Percentiles rank a stretch among this genome's conserved stretches.
phyloP scores from a whole-genome alignment of 805 yeast genomes.

The Starmerella sirachaensis region DNA sequence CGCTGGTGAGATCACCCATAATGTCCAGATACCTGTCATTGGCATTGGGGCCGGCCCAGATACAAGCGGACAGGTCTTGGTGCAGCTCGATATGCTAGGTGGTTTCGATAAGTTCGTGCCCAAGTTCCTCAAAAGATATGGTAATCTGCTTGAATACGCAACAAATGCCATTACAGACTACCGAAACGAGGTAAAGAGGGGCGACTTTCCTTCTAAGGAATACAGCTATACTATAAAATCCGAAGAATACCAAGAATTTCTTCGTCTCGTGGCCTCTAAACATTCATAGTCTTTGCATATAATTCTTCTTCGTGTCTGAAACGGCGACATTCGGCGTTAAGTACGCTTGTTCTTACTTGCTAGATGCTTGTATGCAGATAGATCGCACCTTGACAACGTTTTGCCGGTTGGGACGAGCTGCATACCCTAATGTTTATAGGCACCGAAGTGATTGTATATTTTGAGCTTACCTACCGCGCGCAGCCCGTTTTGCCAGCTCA shows the following conservation, averaged over 20 bases:
- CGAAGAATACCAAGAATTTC: slow-evolving; percentile 42
- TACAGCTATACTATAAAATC: slow-evolving; percentile 64
- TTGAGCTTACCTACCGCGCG: no score
- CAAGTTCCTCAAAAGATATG: slow-evolving; percentile 67
- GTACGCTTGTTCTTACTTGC: no score
- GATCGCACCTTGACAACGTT: no score
- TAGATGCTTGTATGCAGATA: no score
- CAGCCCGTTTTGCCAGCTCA: no score
- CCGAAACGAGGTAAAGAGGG: slow-evolving; percentile 43
- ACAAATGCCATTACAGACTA: slow-evolving; percentile 43
- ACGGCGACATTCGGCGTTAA: no score
- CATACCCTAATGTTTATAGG: no score
- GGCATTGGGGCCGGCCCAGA: slow-evolving; percentile 91
- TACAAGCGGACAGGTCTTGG: slow-evolving; percentile 83
- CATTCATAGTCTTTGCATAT: no score
- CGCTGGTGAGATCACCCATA: slow-evolving; percentile 50
- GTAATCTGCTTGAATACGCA: slow-evolving; percentile 39
- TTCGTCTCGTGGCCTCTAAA: slow-evolving; percentile 24
- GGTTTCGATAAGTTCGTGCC: slow-evolving; percentile 41
- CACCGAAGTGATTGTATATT: no score
- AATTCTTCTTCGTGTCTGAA: no score
- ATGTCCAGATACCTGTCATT: slow-evolving; percentile 62
- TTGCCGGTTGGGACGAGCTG: no score
- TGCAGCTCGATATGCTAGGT: slow-evolving; percentile 73
- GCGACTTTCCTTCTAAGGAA: slow-evolving; percentile 46